Conservation (phyloP, 441 rosid genomes). For the Daphne laureola region DNA sequence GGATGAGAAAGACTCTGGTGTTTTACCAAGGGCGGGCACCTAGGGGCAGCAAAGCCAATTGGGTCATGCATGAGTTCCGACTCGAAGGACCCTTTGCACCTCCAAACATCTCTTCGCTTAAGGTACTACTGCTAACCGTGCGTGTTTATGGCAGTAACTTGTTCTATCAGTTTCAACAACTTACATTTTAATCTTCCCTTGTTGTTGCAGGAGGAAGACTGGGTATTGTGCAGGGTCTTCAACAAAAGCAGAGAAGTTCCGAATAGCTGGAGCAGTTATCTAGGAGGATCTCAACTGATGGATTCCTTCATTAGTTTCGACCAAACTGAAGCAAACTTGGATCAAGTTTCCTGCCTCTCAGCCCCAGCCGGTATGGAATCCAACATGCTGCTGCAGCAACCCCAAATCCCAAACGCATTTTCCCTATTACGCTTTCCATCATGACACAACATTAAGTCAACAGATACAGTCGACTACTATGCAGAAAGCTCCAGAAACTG, state of each 20-base stretch:
- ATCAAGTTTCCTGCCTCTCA: slow-evolving; percentile 86
- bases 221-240: slow-evolving; percentile 56
- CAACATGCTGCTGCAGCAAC: background rate
- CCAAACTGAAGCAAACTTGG: slow-evolving; percentile 24
- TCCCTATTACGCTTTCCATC: too few species aligned
- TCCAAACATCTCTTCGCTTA: slow-evolving; percentile 21
- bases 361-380: slow-evolving; percentile 27
- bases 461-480: too few species aligned
- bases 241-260: slow-evolving; percentile 34
- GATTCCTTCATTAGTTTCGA: slow-evolving; percentile 42
- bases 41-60: slow-evolving; percentile 41
- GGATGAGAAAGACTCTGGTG: slow-evolving; percentile 62
- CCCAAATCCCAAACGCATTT: background rate
- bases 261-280: slow-evolving; percentile 22
- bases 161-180: background rate
- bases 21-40: slow-evolving; percentile 67
- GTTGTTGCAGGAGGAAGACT: slow-evolving; percentile 40
- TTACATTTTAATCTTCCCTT: background rate
- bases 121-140: slow-evolving; percentile 24
- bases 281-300: slow-evolving; percentile 36
- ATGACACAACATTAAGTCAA: too few species aligned
- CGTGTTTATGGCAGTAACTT: background rate
- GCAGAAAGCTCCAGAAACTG: too few species aligned
- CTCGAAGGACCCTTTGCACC: slow-evolving; percentile 29
- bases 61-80: slow-evolving; percentile 72